Conservation (phyloP, 805 yeast species). For the Monosporozyma yasuniensis region DNA sequence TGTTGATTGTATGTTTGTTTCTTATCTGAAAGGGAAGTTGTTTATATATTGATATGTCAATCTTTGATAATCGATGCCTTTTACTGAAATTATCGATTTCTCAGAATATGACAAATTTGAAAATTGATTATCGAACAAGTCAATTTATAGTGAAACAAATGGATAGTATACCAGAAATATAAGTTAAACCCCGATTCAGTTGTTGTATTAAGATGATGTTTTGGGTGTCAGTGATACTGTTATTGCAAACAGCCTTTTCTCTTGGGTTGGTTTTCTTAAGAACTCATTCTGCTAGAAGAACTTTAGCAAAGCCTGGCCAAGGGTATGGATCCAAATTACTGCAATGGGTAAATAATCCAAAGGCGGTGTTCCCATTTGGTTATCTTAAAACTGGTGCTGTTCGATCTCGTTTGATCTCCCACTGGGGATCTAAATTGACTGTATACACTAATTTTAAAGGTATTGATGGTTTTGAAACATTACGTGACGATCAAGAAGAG, state of each 20-base stretch:
- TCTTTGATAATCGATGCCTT: too few relatives aligned
- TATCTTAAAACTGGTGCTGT: constrained; percentile 26
- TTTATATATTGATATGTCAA: too few relatives aligned
- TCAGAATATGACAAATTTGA: too few relatives aligned
- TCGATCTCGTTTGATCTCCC: constrained; percentile 32
- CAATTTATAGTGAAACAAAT: not conserved
- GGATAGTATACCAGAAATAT: too few relatives aligned
- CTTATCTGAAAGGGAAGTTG: not conserved
- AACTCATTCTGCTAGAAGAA: constrained; percentile 5
- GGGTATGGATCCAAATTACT: not conserved
- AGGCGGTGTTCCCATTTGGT: not conserved
- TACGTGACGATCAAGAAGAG: not conserved
- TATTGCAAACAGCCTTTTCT: constrained; percentile 4
- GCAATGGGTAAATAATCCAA: not conserved
- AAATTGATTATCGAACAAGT: not conserved
- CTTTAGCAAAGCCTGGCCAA: not conserved
- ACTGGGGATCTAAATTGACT: constrained; percentile 25
- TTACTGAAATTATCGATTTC: too few relatives aligned
- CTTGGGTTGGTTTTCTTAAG: constrained; percentile 5
- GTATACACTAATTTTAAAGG: constrained; percentile 16
- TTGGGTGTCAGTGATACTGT: not conserved
- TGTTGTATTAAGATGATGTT: not conserved
- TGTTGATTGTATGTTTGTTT: not conserved
- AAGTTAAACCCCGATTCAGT: too few relatives aligned
- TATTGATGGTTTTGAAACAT: not conserved